Evolutionary conservation across 192 early-diverging fungal genomes (phyloP).

Genomic region (Neocallimastix lanati): DNA sequence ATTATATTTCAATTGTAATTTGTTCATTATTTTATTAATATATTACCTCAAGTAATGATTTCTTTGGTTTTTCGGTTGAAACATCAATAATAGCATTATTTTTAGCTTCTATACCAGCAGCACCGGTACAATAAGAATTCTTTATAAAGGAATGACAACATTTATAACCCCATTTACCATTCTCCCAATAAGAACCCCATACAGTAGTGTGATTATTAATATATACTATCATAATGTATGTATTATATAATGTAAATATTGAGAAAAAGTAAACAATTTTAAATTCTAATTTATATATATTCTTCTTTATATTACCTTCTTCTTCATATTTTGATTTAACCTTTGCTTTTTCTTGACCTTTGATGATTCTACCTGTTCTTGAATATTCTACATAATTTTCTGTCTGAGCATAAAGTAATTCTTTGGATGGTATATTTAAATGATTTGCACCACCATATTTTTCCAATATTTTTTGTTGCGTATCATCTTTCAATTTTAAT

Average conservation of each 20-base stretch:
- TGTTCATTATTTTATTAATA: too few species aligned
- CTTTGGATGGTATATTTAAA: slow-evolving; percentile 69
- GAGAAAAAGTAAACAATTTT: too few species aligned
- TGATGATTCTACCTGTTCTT: slow-evolving; percentile 67
- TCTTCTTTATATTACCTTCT: slow-evolving; percentile 34
- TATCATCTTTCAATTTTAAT: slow-evolving; percentile 52
- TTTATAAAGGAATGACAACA: slow-evolving; percentile 70
- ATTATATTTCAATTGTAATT: too few species aligned
- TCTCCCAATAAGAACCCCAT: slow-evolving; percentile 92
- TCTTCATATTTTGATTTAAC: slow-evolving; percentile 77
- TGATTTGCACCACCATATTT: slow-evolving; percentile 94
- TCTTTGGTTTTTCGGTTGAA: background rate
- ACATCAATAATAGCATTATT: slow-evolving; percentile 15
- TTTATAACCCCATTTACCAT: slow-evolving; percentile 87
- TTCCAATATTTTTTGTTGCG: slow-evolving; percentile 51
- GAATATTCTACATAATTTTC: slow-evolving; percentile 96
- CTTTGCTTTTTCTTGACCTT: slow-evolving; percentile 61
- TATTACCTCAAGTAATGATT: too few species aligned
- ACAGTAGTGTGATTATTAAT: slow-evolving; percentile 61
- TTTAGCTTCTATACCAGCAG: slow-evolving; percentile 52
- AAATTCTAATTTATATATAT: background rate
- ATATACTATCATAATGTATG: too few species aligned
- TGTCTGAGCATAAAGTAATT: slow-evolving; percentile 74
- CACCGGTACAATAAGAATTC: slow-evolving; percentile 82
- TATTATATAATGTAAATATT: too few species aligned